Conservation (phyloP, 192 early-diverging fungal species). For the Chytriomyces confervae region DNA sequence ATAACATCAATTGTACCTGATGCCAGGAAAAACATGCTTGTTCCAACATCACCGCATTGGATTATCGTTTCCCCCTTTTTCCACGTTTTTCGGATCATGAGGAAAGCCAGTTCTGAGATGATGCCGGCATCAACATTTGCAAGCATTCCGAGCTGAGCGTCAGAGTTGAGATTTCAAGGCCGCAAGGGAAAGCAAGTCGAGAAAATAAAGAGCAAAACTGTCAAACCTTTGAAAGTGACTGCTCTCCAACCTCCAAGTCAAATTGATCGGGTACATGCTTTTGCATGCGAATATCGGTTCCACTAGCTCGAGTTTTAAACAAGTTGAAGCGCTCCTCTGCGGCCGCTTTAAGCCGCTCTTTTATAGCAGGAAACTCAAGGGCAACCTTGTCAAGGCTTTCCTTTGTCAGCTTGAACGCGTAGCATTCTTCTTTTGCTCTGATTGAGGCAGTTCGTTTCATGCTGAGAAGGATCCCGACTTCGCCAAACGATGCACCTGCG, state of each 20-base stretch:
- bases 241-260: constrained; percentile 51
- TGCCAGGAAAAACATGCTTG: constrained; percentile 63
- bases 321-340: constrained; percentile 50
- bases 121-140: constrained; percentile 37
- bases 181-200: neutral
- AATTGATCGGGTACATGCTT: constrained; percentile 32
- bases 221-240: constrained; percentile 48
- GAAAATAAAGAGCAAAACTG: too few species aligned
- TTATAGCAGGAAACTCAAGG: constrained; percentile 44
- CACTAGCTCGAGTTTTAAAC: constrained; percentile 33
- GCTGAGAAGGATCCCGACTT: constrained; percentile 54
- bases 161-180: neutral
- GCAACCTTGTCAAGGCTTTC: constrained; percentile 41
- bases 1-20: constrained; percentile 54
- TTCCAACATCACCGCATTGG: constrained; percentile 40
- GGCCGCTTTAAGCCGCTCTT: constrained; percentile 43
- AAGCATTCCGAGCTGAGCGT: constrained; percentile 44
- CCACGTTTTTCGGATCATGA: constrained; percentile 45
- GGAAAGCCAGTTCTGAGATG: constrained; percentile 45
- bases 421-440: constrained; percentile 52
- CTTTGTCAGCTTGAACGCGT: constrained; percentile 48
- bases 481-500: constrained; percentile 55
- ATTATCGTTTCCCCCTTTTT: constrained; percentile 46
- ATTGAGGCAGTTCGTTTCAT: constrained; percentile 55
- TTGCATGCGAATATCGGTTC: neutral